These are phyloP conservation scores for Parathielavia hyrcaniae DNA, from an alignment of 495 filamentous ascomycete species.

Conservation along the genomic window DNA sequence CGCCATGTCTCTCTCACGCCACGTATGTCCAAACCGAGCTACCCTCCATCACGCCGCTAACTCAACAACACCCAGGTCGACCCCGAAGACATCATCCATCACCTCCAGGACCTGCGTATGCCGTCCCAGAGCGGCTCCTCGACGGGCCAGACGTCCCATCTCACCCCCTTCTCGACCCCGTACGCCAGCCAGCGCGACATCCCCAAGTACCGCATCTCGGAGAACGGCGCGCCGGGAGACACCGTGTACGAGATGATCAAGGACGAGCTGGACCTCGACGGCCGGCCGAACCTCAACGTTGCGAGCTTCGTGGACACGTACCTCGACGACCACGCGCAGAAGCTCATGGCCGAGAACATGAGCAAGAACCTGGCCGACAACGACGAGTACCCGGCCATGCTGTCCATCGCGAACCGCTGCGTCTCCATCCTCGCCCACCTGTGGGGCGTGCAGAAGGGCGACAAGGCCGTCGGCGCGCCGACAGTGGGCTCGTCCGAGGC, in stretches of 20 bases:
- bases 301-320: slow-evolving; percentile 69
- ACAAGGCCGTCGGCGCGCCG: slow-evolving; percentile 64
- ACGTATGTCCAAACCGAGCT: slow-evolving; percentile 15
- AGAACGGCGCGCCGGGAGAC: slow-evolving; percentile 56
- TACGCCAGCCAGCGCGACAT: slow-evolving; percentile 57
- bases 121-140: slow-evolving; percentile 34
- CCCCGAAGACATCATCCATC: slow-evolving; percentile 55
- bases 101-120: slow-evolving; percentile 43
- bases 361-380: slow-evolving; percentile 63
- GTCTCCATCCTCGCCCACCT: slow-evolving; percentile 64
- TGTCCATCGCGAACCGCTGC: slow-evolving; percentile 65
- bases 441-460: slow-evolving; percentile 59
- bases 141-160: slow-evolving; percentile 31
- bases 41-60: neutral
- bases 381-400: slow-evolving; percentile 71
- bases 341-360: slow-evolving; percentile 62
- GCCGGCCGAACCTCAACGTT: slow-evolving; percentile 64
- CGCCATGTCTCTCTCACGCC: slow-evolving; percentile 27
- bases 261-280: slow-evolving; percentile 70
- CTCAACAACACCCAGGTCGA: slow-evolving; percentile 47
- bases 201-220: slow-evolving; percentile 61
- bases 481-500: slow-evolving; percentile 71
- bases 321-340: slow-evolving; percentile 59
- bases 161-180: slow-evolving; percentile 57
- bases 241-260: slow-evolving; percentile 62